These are phyloP conservation scores for Fusarium mangiferae DNA, from an alignment of 2,329 filamentous ascomycete genomes.

Conservation along the genomic window DNA sequence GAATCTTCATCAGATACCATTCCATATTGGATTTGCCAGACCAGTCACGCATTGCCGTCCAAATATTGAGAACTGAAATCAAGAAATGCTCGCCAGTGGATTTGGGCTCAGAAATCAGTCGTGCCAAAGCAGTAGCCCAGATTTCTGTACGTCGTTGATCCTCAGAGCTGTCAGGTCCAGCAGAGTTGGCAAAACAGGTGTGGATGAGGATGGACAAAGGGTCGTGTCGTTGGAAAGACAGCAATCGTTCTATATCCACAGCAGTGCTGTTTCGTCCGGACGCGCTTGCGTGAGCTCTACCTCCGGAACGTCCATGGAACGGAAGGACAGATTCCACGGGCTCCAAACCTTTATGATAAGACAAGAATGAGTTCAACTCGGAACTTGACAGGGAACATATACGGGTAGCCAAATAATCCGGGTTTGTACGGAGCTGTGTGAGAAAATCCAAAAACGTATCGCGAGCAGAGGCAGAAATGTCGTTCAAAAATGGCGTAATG, in stretches of 20 bases:
- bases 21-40: conserved; percentile 89
- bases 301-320: conserved; percentile 66
- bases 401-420: conserved; percentile 86
- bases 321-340: conserved; percentile 85
- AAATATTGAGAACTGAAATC: conserved; percentile 85
- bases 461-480: conserved; percentile 79
- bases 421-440: conserved; percentile 83
- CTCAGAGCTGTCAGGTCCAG: conserved; percentile 83
- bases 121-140: conserved; percentile 89
- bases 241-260: conserved; percentile 79
- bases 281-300: conserved; percentile 57
- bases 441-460: conserved; percentile 83
- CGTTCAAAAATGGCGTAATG: conserved; percentile 70
- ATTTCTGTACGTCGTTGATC: conserved; percentile 82
- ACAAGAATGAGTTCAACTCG: conserved; percentile 81
- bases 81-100: conserved; percentile 83
- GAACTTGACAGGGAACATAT: conserved; percentile 78
- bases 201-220: conserved; percentile 86
- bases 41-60: conserved; percentile 89
- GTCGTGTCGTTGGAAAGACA: conserved; percentile 90
- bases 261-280: conserved; percentile 60
- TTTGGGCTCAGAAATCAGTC: conserved; percentile 81
- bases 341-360: conserved; percentile 81
- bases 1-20: conserved; percentile 92
- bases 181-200: conserved; percentile 88